These are phyloP conservation scores for Termitomyces sp. DNA, from an alignment of 768 basidiomycete species.

Conservation along the genomic window DNA sequence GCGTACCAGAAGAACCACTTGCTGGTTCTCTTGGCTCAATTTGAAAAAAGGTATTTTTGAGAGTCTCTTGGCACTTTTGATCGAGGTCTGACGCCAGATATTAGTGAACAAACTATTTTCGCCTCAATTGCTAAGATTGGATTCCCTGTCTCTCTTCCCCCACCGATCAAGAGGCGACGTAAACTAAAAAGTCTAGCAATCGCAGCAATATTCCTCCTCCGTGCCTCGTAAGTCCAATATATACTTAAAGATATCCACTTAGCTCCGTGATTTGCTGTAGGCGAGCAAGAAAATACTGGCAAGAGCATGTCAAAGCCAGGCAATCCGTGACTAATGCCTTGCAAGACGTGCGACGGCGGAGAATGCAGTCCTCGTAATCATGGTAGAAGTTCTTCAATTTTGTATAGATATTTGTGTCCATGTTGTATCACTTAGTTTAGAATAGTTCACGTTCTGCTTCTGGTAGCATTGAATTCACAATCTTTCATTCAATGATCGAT, in stretches of 20 bases:
- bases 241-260: background rate
- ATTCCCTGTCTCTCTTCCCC: slow-evolving; percentile 46
- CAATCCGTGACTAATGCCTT: slow-evolving; percentile 62
- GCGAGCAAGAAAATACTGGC: slow-evolving; percentile 61
- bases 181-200: slow-evolving; percentile 56
- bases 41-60: slow-evolving; percentile 62
- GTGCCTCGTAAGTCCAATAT: slow-evolving; percentile 50
- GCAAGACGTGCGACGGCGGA: slow-evolving; percentile 62
- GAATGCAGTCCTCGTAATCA: slow-evolving; percentile 27
- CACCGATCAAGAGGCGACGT: slow-evolving; percentile 36
- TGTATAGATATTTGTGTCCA: slow-evolving; percentile 7
- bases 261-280: slow-evolving; percentile 31
- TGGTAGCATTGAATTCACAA: slow-evolving; percentile 6
- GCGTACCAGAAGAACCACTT: slow-evolving; percentile 89
- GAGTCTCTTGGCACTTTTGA: background rate
- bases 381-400: slow-evolving; percentile 8
- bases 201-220: slow-evolving; percentile 61
- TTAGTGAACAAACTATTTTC: slow-evolving; percentile 69
- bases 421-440: slow-evolving; percentile 11
- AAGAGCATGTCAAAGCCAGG: slow-evolving; percentile 56
- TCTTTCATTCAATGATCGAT: background rate
- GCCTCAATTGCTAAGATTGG: slow-evolving; percentile 77
- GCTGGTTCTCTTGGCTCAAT: slow-evolving; percentile 62
- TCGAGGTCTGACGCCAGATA: background rate
- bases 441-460: background rate